Conservation (phyloP, 768 basidiomycete species). For the Hortiboletus campestris region DNA sequence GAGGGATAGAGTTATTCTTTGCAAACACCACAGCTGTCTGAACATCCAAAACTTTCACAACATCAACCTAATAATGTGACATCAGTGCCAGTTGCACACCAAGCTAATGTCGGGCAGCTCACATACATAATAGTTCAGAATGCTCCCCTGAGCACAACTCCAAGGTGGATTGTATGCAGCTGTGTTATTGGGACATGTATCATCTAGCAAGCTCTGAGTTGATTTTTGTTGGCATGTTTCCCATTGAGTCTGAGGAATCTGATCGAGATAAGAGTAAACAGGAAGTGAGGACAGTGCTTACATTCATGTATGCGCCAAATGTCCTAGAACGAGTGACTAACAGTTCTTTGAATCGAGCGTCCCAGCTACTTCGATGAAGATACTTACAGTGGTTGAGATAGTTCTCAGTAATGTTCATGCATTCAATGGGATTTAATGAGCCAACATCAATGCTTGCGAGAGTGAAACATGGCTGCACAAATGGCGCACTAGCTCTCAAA, state of each 20-base stretch:
- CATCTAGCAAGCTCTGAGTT: background rate
- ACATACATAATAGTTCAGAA: background rate
- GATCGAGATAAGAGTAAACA: background rate
- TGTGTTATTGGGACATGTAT: background rate
- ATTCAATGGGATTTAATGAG: background rate
- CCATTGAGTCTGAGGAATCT: background rate
- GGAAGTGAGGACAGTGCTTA: background rate
- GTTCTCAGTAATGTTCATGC: background rate
- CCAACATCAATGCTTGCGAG: background rate
- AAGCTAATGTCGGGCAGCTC: background rate
- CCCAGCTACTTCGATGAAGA: background rate
- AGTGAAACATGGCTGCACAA: background rate
- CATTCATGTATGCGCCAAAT: background rate
- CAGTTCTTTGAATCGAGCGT: background rate
- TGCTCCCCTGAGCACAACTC: background rate
- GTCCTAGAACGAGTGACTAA: background rate
- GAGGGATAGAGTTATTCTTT: background rate
- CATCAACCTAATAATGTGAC: background rate
- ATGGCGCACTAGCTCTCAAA: background rate
- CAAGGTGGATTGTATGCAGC: background rate
- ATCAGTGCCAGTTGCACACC: background rate
- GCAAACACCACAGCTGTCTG: background rate
- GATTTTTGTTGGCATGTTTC: background rate
- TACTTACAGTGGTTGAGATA: background rate
- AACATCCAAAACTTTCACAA: background rate